phyloP scores from a whole-genome alignment of 768 basidiomycete genomes.

The Coprinopsis strossmayeri region DNA sequence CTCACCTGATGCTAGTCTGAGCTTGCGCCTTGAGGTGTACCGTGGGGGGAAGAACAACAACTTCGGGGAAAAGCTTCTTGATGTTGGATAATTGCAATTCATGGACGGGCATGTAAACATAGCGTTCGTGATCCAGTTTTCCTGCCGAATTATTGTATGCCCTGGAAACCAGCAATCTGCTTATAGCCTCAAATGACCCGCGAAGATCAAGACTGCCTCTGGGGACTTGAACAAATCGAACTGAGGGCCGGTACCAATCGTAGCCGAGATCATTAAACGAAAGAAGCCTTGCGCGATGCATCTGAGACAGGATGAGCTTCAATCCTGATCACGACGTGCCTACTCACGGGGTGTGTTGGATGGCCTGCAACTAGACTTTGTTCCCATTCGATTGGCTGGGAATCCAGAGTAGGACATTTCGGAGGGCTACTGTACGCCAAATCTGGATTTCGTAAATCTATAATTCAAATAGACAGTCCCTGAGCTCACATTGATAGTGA shows the following conservation, averaged over 20 bases:
- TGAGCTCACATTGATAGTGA: conserved; percentile 35
- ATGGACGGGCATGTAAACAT: conserved; percentile 43
- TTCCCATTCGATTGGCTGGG: conserved; percentile 46
- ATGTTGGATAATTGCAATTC: conserved; percentile 46
- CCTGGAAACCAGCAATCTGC: conserved; percentile 24
- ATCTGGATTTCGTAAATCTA: conserved; percentile 18
- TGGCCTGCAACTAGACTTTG: conserved; percentile 54
- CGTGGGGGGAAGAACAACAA: conserved; percentile 33
- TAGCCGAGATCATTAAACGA: conserved; percentile 27
- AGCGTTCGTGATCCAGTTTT: conserved; percentile 20
- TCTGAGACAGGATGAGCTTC: conserved; percentile 23
- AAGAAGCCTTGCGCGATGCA: conserved; percentile 48
- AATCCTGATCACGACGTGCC: not conserved
- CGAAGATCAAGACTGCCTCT: conserved; percentile 29
- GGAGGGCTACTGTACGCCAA: conserved; percentile 34
- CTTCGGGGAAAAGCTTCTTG: conserved; percentile 33
- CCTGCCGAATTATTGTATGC: conserved; percentile 25
- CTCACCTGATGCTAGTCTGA: conserved; percentile 50
- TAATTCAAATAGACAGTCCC: not conserved
- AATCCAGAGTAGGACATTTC: conserved; percentile 32
- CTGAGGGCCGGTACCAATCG: conserved; percentile 48
- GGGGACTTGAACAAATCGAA: conserved; percentile 41
- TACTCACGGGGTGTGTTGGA: conserved; percentile 50
- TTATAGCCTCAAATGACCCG: conserved; percentile 36
- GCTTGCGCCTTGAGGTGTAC: conserved; percentile 36